Evolutionary conservation across 23 red algal species (phyloP), one percentile per base, ranked within the genome.

Genomic region (Gracilaria domingensis): DNA sequence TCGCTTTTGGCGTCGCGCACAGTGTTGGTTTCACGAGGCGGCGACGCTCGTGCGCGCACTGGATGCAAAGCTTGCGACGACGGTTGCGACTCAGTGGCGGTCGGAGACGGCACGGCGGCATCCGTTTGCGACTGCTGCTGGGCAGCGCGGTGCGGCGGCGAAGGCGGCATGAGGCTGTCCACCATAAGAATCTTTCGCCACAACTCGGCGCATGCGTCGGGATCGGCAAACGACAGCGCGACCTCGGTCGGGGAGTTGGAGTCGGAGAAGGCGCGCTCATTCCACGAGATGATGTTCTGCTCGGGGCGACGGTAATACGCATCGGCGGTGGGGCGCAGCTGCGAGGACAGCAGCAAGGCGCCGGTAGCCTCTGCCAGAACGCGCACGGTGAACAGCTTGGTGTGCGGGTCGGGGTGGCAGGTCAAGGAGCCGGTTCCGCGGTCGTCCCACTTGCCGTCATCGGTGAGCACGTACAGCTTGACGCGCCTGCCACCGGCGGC

Each of bases 381-480:
- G 29, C 65, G 60, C 29, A 86, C 35, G 54, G 54, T 35, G 58
- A 59, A 79, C 65, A 50, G 49, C 57, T 79, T 77, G 42, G 48
- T 77, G 81, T 30, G 33, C 49, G 59, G 39, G 85, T 77, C 85
- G 29, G 48, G 48, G 40, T 89, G 42, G 73, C 70, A 89, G n/a
- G 48, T 51, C 21, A 89, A 36, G 34, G 28, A 72, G 50, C 70
- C 85, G 33, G 71, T 89, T 51, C 85, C 67, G 44, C 85, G 85
- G 51, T 89, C 85, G 57, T 80, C 85, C 85, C 85, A 89, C 25
- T 77, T 80, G 54, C 54, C 70, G 50, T 58, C 36, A 45, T 89
- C 71, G 67, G 70, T 66, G 70, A 89, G 85, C 32, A 89, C 70
- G 60, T 89, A 89, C 65, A 89, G 69, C 54, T 89, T 89, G 71